Conservation (phyloP, 2,329 filamentous ascomycete genomes). For the Lecanicillium sp. region DNA sequence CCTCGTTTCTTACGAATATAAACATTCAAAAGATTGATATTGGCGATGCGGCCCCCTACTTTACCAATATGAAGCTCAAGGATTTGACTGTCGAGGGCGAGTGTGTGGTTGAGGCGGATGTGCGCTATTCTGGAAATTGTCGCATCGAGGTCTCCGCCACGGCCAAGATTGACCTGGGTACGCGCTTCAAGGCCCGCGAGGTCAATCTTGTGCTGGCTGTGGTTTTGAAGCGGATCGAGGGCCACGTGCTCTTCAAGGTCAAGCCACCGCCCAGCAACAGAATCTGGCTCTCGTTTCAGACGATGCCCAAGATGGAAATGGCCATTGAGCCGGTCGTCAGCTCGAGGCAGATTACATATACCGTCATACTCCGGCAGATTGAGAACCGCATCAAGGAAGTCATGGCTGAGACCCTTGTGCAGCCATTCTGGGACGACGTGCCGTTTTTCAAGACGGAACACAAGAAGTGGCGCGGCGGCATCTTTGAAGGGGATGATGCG, state of each 20-base stretch:
- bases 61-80: slow-evolving; percentile 80
- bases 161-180: slow-evolving; percentile 80
- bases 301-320: slow-evolving; percentile 89
- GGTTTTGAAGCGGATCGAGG: slow-evolving; percentile 75
- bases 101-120: slow-evolving; percentile 75
- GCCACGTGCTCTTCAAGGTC: slow-evolving; percentile 75
- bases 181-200: slow-evolving; percentile 81
- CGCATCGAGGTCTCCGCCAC: slow-evolving; percentile 87
- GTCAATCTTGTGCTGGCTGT: slow-evolving; percentile 84
- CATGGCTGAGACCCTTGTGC: slow-evolving; percentile 81
- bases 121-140: slow-evolving; percentile 85
- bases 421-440: slow-evolving; percentile 93
- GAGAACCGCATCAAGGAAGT: slow-evolving; percentile 94
- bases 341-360: slow-evolving; percentile 90
- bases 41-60: slow-evolving; percentile 76
- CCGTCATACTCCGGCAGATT: slow-evolving; percentile 82
- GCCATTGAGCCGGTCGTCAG: slow-evolving; percentile 94
- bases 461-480: slow-evolving; percentile 76
- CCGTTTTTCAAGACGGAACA: slow-evolving; percentile 78
- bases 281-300: slow-evolving; percentile 91
- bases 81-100: slow-evolving; percentile 91
- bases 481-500: slow-evolving; percentile 55
- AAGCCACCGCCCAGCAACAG: slow-evolving; percentile 95
- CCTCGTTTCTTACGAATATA: slow-evolving; percentile 79
- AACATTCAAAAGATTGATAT: slow-evolving; percentile 76